Evolutionary conservation across 768 basidiomycete species (phyloP), one percentile per base, ranked within the genome.

Genomic region (Agrocybe pediades): DNA sequence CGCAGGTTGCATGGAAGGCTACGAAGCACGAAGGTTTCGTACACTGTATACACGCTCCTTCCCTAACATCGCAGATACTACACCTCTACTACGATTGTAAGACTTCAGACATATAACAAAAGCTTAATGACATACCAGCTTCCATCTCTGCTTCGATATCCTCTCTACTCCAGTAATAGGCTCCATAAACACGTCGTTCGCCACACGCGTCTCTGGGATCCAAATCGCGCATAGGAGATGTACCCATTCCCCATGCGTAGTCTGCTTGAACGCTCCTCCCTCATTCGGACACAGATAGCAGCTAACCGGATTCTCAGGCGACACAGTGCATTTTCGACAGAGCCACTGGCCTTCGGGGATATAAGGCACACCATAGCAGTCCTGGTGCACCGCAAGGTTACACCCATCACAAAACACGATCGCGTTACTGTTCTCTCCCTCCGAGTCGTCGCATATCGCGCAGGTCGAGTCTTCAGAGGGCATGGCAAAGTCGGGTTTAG

Each of bases 311-410:
- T 87, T 90, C 70, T 98, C 96, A 0, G 97, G 97, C 1, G 94
- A 96, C 9, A 98, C 95, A 0, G 95, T 98, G 65, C 97, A 99
- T 71, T 99, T 99, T 42, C 97, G 77, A 68, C 97, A 99, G 27
- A 99, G 82, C 97, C 97, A 99, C 69, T 99, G 97, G 1, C 97
- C 97, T 74, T 99, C 97, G 0, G 97, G 97, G 54, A 99, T 98
- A 66, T 99, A 99, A 9, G 97, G 97, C 1, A 99, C 94, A 17
- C 97, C 97, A 64, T 99, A 99, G 65, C 97, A 99, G 67, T 99
- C 97, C 82, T 99, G 97, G 74, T 99, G 97, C n/a, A 99, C 97
- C 9, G 97, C 97, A 23, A 99, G 74, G 70, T 98, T 98, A 69
- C 97, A 99, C 0, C 96, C 97, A 67, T 99, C 97, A 68, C 97